Percentiles rank a stretch among this genome's conserved stretches.
phyloP scores from a whole-genome alignment of 345 rosid species.

The Arabidopsis suecica region DNA sequence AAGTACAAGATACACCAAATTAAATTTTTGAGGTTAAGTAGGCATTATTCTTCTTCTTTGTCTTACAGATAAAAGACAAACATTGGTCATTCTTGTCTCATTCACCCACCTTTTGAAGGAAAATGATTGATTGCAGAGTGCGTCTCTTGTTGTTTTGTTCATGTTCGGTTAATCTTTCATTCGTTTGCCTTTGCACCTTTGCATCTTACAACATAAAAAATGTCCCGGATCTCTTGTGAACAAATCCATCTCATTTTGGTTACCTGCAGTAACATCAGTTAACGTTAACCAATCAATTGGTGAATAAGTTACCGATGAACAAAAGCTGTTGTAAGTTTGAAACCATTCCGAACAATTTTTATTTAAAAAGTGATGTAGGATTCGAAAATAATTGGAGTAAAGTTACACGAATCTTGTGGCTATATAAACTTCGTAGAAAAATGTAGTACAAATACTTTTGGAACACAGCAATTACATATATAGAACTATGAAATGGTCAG shows the following conservation, averaged over 20 bases:
- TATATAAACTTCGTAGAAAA: constrained; percentile 10
- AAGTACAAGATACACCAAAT: background rate
- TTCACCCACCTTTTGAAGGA: background rate
- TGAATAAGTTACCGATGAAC: background rate
- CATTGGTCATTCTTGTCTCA: constrained; percentile 30
- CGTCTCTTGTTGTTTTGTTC: background rate
- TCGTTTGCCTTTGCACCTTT: background rate
- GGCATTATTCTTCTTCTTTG: background rate
- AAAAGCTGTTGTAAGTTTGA: background rate
- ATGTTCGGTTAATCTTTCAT: background rate
- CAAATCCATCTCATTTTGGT: background rate
- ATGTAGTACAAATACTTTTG: constrained; percentile 25
- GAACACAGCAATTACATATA: background rate
- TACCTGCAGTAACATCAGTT: background rate
- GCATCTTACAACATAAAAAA: no score
- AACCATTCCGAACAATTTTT: background rate
- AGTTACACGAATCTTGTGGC: background rate
- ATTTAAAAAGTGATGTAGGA: background rate
- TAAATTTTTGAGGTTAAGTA: constrained; percentile 2
- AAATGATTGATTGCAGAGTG: constrained; percentile 2
- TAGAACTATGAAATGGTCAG: background rate
- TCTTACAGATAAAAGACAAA: background rate
- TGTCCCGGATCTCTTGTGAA: background rate
- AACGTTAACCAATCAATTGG: no score
- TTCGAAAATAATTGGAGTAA: background rate